Conservation (phyloP, 2,329 filamentous ascomycete species). For the Phaeosphaeria sp. region DNA sequence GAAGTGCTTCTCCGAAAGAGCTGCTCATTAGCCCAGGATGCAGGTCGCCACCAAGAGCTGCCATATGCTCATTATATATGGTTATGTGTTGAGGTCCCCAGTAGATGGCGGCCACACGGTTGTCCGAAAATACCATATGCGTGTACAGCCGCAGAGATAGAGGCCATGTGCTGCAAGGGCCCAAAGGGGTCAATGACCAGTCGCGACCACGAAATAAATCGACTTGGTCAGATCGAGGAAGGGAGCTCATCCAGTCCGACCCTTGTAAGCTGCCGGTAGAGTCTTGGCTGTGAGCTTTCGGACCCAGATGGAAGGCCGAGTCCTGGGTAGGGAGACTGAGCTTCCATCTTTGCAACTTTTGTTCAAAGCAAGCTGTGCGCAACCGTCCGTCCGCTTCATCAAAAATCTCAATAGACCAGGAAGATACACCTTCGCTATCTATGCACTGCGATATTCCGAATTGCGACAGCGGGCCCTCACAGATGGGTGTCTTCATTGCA, state of each 20-base stretch:
- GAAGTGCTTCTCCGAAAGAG: constrained; percentile 3
- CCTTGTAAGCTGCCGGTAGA: neutral
- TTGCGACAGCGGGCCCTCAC: neutral
- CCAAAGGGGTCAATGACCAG: constrained; percentile 4
- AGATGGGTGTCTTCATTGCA: neutral
- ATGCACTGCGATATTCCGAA: neutral
- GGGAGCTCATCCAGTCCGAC: constrained; percentile 2
- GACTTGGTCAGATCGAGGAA: neutral
- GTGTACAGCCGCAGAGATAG: constrained; percentile 5
- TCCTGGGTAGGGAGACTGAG: neutral
- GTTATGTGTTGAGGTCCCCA: constrained; percentile 7
- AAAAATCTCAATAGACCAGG: constrained; percentile 3
- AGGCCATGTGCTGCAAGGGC: constrained; percentile 2
- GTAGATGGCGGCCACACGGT: constrained; percentile 6
- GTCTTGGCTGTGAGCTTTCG: neutral
- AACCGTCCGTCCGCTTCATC: neutral
- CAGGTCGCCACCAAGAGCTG: constrained; percentile 3
- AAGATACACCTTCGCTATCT: neutral
- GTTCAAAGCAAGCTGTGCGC: constrained; percentile 5
- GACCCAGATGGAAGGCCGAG: neutral
- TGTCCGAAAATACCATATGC: constrained; percentile 8
- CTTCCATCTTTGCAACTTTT: constrained; percentile 1
- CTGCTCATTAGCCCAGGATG: constrained; percentile 4
- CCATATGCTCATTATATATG: constrained; percentile 9
- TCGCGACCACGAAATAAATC: constrained; percentile 2